Percentiles rank a stretch among this genome's conserved stretches.
phyloP scores from a whole-genome alignment of 768 basidiomycete genomes.

The Termitomyces sp. region DNA sequence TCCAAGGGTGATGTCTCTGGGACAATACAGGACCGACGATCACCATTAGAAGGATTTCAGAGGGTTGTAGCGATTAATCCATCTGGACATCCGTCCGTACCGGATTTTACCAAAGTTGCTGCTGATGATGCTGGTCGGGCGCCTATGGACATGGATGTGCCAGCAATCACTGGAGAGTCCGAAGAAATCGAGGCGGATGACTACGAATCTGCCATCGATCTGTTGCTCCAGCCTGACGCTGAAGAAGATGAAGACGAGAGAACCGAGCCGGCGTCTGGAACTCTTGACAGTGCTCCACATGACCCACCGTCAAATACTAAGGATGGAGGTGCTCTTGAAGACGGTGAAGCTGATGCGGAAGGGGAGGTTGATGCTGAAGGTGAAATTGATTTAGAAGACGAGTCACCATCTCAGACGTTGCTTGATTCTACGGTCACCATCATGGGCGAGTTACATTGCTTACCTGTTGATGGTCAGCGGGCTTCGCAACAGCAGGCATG shows the following conservation, averaged over 20 bases:
- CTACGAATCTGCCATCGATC: neutral
- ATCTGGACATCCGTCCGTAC: neutral
- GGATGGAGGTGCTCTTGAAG: neutral
- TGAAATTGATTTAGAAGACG: constrained; percentile 15
- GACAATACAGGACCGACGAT: neutral
- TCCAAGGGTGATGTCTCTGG: neutral
- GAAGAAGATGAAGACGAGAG: neutral
- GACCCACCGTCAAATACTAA: neutral
- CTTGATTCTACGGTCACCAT: neutral
- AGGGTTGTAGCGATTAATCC: neutral
- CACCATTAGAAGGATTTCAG: neutral
- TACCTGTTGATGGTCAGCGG: neutral
- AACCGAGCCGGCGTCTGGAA: neutral
- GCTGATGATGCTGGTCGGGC: neutral
- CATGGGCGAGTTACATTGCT: neutral
- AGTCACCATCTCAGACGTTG: neutral
- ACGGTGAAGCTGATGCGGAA: constrained; percentile 23
- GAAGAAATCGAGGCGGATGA: neutral
- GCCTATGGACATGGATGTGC: neutral
- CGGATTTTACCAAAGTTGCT: neutral
- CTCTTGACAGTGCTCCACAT: neutral
- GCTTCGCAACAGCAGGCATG: neutral
- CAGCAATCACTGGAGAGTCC: neutral
- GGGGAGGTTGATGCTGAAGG: constrained; percentile 24
- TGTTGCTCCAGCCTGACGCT: neutral